Base-by-base conservation (phyloP, 164 flowering plant species). In the Hamamelis virginiana region DNA sequence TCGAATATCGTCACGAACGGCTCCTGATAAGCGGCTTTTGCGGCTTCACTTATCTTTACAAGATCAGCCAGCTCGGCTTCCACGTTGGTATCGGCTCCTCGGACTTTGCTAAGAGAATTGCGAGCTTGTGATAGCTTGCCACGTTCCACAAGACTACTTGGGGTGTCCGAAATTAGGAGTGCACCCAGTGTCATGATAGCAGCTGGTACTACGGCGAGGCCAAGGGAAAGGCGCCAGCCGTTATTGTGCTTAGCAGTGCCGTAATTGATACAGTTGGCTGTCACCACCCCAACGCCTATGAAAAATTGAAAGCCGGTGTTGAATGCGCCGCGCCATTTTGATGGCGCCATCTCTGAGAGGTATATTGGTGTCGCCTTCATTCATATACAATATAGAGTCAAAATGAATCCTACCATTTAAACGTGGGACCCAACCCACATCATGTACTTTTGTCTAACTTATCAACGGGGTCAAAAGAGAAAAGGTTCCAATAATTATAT, bases 171-270 rank as follows among this genome's bases (percentile, higher is more conserved):
- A 45, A 90, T 77, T 62, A 88, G 75, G 33, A 88, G 78, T 1
- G 85, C 77, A 1, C 89, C 92, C 0, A 72, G 8, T 18, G 82
- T 81, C 86, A 90, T 88, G 75, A 81, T 44, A 21, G 26, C 57
- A 5, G 96, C 91, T 0, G 96, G 96, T 3, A 80, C 89, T 0
- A 68, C 70, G 9, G 91, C 91, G 0, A 87, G 83, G 64, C 92
- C 91, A 3, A 90, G 85, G 15, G 91, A 84, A 58, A 86, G 75
- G 11, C 92, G 84, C 96, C 92, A 88, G 27, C 94, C 96, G 77
- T 82, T 78, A 64, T 66, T 69, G 59, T 70, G 70, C 66, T 72
- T 78, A 6, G 89, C 72, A 8, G 82, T 73, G 62, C 67, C 77
- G 48, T 47, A 90, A 77, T 88, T 90, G 46, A 88, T 62, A 75